Conservation (phyloP, 129 eudicot genomes). For the Flaveria ramosissima region DNA sequence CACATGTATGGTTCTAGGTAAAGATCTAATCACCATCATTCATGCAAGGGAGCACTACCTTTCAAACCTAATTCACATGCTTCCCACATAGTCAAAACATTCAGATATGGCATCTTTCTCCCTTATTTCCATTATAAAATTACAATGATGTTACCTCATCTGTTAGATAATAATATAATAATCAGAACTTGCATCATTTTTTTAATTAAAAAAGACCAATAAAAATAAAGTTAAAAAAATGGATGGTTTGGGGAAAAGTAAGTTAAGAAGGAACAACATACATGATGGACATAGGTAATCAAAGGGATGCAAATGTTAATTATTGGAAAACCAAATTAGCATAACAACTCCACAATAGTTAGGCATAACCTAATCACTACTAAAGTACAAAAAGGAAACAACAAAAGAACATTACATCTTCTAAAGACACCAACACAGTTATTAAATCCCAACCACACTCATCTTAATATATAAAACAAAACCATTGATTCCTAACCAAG, state of each 20-base stretch:
- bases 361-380: conserved; percentile 37
- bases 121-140: conserved; percentile 28
- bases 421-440: neutral
- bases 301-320: conserved; percentile 21
- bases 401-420: conserved; percentile 18
- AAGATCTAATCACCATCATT: conserved; percentile 41
- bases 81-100: conserved; percentile 40
- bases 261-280: neutral
- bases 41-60: conserved; percentile 36
- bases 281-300: neutral
- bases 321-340: conserved; percentile 23
- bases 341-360: conserved; percentile 33
- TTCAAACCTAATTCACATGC: conserved; percentile 47
- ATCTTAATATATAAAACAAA: conserved; percentile 12
- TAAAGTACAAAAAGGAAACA: conserved; percentile 30
- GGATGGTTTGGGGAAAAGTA: neutral
- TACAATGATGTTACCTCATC: conserved; percentile 5
- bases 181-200: neutral
- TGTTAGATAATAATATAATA: neutral
- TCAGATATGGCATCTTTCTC: conserved; percentile 27
- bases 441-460: conserved; percentile 21
- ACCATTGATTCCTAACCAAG: conserved; percentile 22
- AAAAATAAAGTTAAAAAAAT: neutral
- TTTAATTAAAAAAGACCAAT: neutral
- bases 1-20: conserved; percentile 47